Evolutionary conservation across 768 basidiomycete species (phyloP), one percentile per base, ranked within the genome.

Genomic region (Polyporus arcularius): DNA sequence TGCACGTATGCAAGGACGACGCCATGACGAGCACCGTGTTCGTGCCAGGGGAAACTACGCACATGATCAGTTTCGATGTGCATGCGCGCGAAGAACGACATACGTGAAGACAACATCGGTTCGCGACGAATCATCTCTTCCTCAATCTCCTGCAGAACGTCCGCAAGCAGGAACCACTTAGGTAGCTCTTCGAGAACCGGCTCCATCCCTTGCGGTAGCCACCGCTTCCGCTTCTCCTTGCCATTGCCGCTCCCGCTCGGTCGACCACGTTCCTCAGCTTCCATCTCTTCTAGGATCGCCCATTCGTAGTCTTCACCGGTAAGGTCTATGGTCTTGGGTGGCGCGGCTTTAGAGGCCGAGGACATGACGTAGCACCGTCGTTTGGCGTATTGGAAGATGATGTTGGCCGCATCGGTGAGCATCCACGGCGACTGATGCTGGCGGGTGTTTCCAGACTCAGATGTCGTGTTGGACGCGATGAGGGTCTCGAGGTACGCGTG

Each of bases 141-240:
- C 72, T 98, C 97, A 2, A 94, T 89, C 75, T 99, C 97, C 53
- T 92, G 81, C 46, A 99, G 72, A 0, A 96, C 82, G n/a, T 94
- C 90, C 0, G 87, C 82, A 12, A 99, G 75, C 8, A 96, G 71
- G 57, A 82, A 82, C 96, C 97, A 98, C 72, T 99, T 99, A 0
- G 96, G 96, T 46, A 92, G 82, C 69, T 98, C 97, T 74, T 98
- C 97, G 26, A 98, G 78, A 0, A 95, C 85, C 0, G 94, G 92
- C 47, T 93, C 86, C 72, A 96, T 86, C 1, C 86, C 87, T 10
- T 83, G 79, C 0, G 94, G 91, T 21, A 94, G 70, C 88, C 93
- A 92, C 26, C 72, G 69, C 40, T 66, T 72, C 67, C 54, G 65
- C 57, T 66, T 55, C 16, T 51, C 51, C 46, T 53, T 49, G 12